Evolutionary conservation across 257 asterid genomes (phyloP), one percentile per base, ranked within the genome.

Genomic region (Vinca minor): DNA sequence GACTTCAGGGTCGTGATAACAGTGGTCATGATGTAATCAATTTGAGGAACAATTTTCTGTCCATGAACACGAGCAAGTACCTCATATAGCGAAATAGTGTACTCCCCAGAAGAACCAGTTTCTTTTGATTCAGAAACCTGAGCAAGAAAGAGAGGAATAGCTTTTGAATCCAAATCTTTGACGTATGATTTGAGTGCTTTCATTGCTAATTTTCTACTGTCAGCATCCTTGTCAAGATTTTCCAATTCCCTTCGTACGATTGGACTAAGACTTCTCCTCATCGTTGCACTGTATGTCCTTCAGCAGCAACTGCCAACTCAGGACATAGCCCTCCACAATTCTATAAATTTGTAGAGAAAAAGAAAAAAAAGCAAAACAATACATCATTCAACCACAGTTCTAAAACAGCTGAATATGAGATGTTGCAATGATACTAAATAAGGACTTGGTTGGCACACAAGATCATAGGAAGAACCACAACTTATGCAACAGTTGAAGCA

Each of bases 11-110:
- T 92, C 76, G 84, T 84, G 64, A 92, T 74, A 59, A 92, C 77
- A 71, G 91, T 82, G 82, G 41, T 71, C 96, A 88, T 88, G 28
- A 92, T 88, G 77, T 86, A 86, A 47, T 82, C 88, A 34, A 92
- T 87, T 48, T 87, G 97, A 67, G 95, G 83, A 35, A 80, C 83
- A 7, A 89, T 87, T 66, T 89, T 85, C 6, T 85, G 85, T 6
- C 97, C 97, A 31, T 89, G 97, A 68, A 85, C 89, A 69, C 95
- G 88, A 39, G 97, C 95, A 69, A 89, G 94, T 65, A 89, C 91
- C 80, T 88, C 98, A 6, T 85, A 92, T 3, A 92, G 82, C 11
- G 98, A 92, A 57, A 92, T 87, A 20, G 98, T 82, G 68, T 92
- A 82, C 77, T 91, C 95, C 8, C 98, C 98, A 1, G 83, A 69